Percentiles rank a stretch among this genome's conserved stretches.
Conservation (phyloP, 2,329 filamentous ascomycete genomes). For the Escovopsis sp. region DNA sequence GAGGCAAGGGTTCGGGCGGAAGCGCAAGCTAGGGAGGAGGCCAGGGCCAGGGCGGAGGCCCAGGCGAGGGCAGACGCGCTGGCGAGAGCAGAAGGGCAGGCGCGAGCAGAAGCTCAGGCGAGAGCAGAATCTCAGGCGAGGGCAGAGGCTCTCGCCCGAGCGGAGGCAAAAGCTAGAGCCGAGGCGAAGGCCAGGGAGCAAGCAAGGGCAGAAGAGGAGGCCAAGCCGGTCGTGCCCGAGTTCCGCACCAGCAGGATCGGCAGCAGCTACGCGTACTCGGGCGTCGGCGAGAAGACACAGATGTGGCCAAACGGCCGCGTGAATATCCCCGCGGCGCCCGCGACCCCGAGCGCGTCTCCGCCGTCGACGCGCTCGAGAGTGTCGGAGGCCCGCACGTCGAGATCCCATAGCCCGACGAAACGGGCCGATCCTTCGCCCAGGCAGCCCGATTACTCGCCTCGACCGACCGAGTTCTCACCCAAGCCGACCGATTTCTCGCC, state of each 20-base stretch:
- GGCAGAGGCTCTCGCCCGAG: slow-evolving; percentile 9
- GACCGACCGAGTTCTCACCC: neutral
- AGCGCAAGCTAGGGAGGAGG: slow-evolving; percentile 23
- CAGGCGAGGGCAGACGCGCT: slow-evolving; percentile 28
- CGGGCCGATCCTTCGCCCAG: neutral
- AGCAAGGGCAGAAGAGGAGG: slow-evolving; percentile 13
- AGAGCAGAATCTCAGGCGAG: slow-evolving; percentile 14
- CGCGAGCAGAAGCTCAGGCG: slow-evolving; percentile 16
- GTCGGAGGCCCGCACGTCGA: slow-evolving; percentile 8
- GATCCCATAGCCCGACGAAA: slow-evolving; percentile 4
- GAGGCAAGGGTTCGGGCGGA: slow-evolving; percentile 15
- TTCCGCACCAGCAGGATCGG: slow-evolving; percentile 20
- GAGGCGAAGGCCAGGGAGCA: slow-evolving; percentile 5
- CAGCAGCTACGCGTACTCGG: slow-evolving; percentile 46
- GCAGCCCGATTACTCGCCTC: neutral
- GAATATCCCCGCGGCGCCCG: slow-evolving; percentile 18
- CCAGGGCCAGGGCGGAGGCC: slow-evolving; percentile 22
- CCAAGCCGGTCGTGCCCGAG: slow-evolving; percentile 13
- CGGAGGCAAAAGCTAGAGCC: slow-evolving; percentile 7
- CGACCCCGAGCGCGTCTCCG: slow-evolving; percentile 13
- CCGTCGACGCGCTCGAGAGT: slow-evolving; percentile 2
- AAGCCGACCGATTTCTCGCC: neutral
- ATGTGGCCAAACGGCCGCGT: slow-evolving; percentile 52
- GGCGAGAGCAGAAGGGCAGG: slow-evolving; percentile 14
- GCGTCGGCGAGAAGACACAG: slow-evolving; percentile 53